Conservation (phyloP, 2,329 filamentous ascomycete genomes). For the Pseudocercospora fijiensis region DNA sequence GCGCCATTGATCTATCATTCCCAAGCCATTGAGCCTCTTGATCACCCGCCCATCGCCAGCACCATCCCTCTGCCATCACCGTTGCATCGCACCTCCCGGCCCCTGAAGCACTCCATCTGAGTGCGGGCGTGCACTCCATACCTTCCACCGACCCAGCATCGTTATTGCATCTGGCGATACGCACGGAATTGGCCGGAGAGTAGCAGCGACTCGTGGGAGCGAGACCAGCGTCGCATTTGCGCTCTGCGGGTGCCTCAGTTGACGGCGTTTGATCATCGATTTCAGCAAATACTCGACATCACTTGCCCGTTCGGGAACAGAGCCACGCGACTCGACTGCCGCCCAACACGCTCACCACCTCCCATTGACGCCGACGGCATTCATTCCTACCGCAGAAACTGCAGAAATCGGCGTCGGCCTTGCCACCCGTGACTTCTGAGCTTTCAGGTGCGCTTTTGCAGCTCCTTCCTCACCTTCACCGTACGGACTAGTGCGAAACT, state of each 20-base stretch:
- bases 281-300: constrained; percentile 5
- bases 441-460: constrained; percentile 21
- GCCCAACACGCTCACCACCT: constrained; percentile 13
- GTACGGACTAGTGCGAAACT: constrained; percentile 8
- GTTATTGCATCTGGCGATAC: constrained; percentile 8
- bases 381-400: constrained; percentile 18
- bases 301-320: background rate
- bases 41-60: constrained; percentile 7
- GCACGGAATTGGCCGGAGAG: background rate
- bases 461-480: constrained; percentile 23
- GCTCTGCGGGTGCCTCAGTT: constrained; percentile 3
- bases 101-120: constrained; percentile 2
- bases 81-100: constrained; percentile 11
- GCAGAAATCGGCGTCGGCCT: constrained; percentile 14
- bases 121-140: background rate
- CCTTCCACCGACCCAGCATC: constrained; percentile 14
- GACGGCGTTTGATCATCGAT: constrained; percentile 6
- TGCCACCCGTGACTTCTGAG: constrained; percentile 15
- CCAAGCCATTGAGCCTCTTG: constrained; percentile 15
- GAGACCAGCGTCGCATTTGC: background rate
- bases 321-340: constrained; percentile 23
- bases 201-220: background rate
- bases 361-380: constrained; percentile 16
- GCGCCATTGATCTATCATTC: constrained; percentile 20
- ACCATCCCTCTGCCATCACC: constrained; percentile 3